Percentiles rank a stretch among this genome's conserved stretches.
Evolutionary conservation across 805 yeast genomes (phyloP).

Genomic region (Clavispora phyllophila): DNA sequence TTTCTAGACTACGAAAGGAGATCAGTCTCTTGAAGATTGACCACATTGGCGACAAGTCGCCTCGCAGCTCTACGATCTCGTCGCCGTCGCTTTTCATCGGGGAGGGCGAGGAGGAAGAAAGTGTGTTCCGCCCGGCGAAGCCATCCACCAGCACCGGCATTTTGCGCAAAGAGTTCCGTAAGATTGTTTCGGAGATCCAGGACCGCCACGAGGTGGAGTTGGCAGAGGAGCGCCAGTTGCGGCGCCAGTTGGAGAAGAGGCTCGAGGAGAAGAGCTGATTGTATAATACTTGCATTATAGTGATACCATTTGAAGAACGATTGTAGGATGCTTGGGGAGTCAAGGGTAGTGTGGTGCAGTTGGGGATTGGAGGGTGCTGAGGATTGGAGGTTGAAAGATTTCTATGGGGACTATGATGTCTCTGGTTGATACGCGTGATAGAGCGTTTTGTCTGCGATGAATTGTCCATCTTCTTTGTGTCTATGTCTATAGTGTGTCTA

Average conservation of each 20-base stretch:
- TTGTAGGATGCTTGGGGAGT: too few relatives aligned
- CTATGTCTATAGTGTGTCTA: too few relatives aligned
- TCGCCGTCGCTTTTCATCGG: slow-evolving; percentile 8
- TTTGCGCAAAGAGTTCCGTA: slow-evolving; percentile 64
- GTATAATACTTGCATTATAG: not conserved
- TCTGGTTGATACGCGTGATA: too few relatives aligned
- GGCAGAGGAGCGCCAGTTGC: slow-evolving; percentile 48
- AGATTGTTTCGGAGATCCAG: slow-evolving; percentile 56
- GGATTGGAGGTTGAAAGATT: too few relatives aligned
- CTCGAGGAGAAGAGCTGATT: slow-evolving; percentile 1
- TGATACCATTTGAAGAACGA: not conserved
- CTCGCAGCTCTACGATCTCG: slow-evolving; percentile 3
- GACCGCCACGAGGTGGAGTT: slow-evolving; percentile 57
- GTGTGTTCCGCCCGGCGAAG: slow-evolving; percentile 3
- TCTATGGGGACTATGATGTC: too few relatives aligned
- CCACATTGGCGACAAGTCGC: slow-evolving; percentile 31
- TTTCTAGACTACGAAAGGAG: slow-evolving; percentile 40
- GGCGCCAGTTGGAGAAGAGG: slow-evolving; percentile 36
- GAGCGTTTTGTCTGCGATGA: too few relatives aligned
- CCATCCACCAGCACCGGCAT: slow-evolving; percentile 43
- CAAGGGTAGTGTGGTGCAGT: too few relatives aligned
- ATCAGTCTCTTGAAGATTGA: slow-evolving; percentile 42
- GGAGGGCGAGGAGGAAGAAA: slow-evolving; percentile 16
- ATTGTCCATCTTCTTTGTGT: too few relatives aligned
- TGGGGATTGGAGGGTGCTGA: too few relatives aligned